Conservation (phyloP, 306 rosid genomes). For the Ormosia emarginata region DNA sequence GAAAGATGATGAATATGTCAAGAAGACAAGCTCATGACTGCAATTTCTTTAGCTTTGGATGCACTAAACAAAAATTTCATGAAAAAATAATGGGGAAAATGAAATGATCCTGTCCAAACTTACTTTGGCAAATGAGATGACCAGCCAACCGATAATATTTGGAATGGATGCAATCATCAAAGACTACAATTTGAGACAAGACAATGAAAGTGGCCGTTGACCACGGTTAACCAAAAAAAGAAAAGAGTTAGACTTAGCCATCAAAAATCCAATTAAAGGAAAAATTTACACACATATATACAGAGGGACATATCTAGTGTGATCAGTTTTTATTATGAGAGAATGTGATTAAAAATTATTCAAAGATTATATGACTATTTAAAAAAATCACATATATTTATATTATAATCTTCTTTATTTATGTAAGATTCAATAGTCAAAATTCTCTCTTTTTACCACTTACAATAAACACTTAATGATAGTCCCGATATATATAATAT, state of each 20-base stretch:
- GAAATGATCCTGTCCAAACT: conserved; percentile 25
- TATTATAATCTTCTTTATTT: too few species aligned
- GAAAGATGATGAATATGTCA: conserved; percentile 15
- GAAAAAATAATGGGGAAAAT: neutral
- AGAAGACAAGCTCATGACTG: neutral
- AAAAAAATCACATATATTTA: too few species aligned
- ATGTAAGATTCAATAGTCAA: too few species aligned
- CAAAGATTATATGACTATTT: too few species aligned
- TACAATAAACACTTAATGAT: too few species aligned
- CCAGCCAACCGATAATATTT: conserved; percentile 86
- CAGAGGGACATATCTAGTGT: too few species aligned
- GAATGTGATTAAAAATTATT: too few species aligned
- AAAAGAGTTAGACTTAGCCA: neutral
- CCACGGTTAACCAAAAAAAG: neutral
- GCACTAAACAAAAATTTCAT: neutral
- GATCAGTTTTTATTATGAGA: too few species aligned
- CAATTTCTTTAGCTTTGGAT: conserved; percentile 1
- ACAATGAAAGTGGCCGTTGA: conserved; percentile 8
- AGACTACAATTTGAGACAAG: conserved; percentile 59
- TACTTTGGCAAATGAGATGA: conserved; percentile 85
- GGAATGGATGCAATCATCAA: conserved; percentile 92
- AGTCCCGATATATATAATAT: neutral
- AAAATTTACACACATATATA: too few species aligned
- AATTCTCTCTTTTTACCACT: too few species aligned
- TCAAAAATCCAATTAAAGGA: conserved; percentile 10